Evolutionary conservation across 2,329 filamentous ascomycete species (phyloP).

Genomic region (Fusarium nematophilum): DNA sequence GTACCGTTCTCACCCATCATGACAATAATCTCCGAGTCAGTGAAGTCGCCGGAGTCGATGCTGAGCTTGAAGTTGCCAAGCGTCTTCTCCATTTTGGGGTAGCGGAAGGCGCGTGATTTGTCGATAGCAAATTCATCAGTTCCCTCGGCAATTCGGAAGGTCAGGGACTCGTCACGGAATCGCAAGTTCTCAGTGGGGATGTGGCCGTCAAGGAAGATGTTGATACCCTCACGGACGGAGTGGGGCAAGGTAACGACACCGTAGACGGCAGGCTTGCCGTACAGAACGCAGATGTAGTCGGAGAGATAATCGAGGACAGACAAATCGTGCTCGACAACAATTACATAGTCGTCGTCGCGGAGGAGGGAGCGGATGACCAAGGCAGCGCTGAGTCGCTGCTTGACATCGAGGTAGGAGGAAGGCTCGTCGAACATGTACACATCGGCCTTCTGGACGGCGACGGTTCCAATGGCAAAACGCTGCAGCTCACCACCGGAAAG

Average conservation of each 20-base stretch:
- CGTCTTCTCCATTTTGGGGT: constrained; percentile 93
- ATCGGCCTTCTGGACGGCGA: constrained; percentile 95
- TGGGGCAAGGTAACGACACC: constrained; percentile 96
- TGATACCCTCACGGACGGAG: constrained; percentile 98
- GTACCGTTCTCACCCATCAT: constrained; percentile 99
- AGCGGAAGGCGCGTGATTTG: constrained; percentile 85
- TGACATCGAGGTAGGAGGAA: constrained; percentile 98
- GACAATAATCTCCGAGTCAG: constrained; percentile 97
- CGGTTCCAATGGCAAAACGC: constrained; percentile 95
- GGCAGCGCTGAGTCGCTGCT: constrained; percentile 94
- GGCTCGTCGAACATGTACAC: constrained; percentile 99
- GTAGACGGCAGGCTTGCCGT: constrained; percentile 94
- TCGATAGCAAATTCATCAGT: constrained; percentile 89
- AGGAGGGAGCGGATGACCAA: constrained; percentile 92
- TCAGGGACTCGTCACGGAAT: constrained; percentile 96
- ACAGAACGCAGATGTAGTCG: constrained; percentile 97
- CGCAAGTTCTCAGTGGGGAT: constrained; percentile 98
- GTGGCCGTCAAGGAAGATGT: constrained; percentile 98
- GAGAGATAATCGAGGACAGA: constrained; percentile 98
- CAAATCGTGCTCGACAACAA: constrained; percentile 99
- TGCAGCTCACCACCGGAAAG: constrained; percentile 98
- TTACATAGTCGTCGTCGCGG: constrained; percentile 91
- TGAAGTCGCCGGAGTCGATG: constrained; percentile 88
- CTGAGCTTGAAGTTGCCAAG: constrained; percentile 87
- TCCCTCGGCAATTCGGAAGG: constrained; percentile 92